Evolutionary conservation across 192 early-diverging fungal species (phyloP).

Genomic region (Phycomyces nitens): DNA sequence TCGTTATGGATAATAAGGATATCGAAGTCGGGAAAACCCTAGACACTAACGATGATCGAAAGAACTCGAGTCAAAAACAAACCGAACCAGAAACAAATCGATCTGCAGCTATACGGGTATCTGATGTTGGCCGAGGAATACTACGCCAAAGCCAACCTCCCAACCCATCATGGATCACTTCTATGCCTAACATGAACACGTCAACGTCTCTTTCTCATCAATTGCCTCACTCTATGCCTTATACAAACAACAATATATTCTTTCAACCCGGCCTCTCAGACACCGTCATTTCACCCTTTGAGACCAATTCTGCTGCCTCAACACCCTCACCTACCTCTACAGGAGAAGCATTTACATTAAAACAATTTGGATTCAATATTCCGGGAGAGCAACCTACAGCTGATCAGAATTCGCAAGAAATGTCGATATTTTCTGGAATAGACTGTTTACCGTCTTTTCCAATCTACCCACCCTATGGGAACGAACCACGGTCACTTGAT

Average conservation of each 20-base stretch:
- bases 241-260: neutral
- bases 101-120: neutral
- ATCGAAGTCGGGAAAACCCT: conserved; percentile 5
- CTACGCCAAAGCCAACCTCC: neutral
- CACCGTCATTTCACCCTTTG: neutral
- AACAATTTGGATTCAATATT: conserved; percentile 32
- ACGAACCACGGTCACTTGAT: too few species aligned
- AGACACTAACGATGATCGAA: conserved; percentile 1
- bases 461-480: neutral
- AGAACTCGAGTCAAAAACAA: neutral
- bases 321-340: conserved; percentile 14
- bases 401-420: conserved; percentile 8
- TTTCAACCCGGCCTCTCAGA: neutral
- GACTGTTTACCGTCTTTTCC: neutral
- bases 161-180: neutral
- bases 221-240: neutral
- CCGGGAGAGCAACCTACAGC: conserved; percentile 12
- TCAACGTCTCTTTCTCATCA: neutral
- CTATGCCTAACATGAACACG: too few species aligned
- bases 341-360: conserved; percentile 28
- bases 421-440: conserved; percentile 11
- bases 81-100: neutral
- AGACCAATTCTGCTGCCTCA: neutral
- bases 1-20: conserved; percentile 21
- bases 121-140: conserved; percentile 17